Evolutionary conservation across 495 filamentous ascomycete species (phyloP).

Genomic region (Geoglossum glabrum): DNA sequence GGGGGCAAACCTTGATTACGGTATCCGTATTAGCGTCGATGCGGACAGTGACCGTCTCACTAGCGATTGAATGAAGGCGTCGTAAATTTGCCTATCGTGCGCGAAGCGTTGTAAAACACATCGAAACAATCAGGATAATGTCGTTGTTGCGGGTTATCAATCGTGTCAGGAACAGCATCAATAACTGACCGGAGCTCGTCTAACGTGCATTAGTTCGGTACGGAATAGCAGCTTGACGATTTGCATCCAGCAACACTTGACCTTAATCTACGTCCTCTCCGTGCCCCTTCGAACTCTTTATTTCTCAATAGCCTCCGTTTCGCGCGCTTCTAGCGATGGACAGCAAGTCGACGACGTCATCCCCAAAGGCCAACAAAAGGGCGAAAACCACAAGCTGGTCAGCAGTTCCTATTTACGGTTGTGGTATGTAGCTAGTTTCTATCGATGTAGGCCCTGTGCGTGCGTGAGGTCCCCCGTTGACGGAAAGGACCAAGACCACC

Average conservation of each 20-base stretch:
- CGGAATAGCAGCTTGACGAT: background rate
- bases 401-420: background rate
- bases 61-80: too few species aligned
- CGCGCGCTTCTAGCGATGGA: background rate
- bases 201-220: background rate
- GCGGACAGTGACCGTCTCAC: too few species aligned
- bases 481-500: conserved; percentile 22
- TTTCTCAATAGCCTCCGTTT: background rate
- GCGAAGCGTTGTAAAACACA: too few species aligned
- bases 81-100: too few species aligned
- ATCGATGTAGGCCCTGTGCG: background rate
- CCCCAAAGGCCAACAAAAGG: background rate
- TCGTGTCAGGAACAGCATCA: too few species aligned
- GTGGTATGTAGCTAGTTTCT: background rate
- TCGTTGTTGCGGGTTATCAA: too few species aligned
- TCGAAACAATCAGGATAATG: too few species aligned
- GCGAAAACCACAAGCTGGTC: background rate
- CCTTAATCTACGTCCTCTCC: background rate
- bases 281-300: background rate
- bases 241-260: too few species aligned
- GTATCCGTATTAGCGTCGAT: too few species aligned
- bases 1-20: too few species aligned
- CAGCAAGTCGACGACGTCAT: background rate
- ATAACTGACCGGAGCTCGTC: too few species aligned
- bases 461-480: background rate